A percentile compares a stretch with the other conserved stretches of the same genome.
Evolutionary conservation across 441 rosid species (phyloP).

Genomic region (Iberis amara): DNA sequence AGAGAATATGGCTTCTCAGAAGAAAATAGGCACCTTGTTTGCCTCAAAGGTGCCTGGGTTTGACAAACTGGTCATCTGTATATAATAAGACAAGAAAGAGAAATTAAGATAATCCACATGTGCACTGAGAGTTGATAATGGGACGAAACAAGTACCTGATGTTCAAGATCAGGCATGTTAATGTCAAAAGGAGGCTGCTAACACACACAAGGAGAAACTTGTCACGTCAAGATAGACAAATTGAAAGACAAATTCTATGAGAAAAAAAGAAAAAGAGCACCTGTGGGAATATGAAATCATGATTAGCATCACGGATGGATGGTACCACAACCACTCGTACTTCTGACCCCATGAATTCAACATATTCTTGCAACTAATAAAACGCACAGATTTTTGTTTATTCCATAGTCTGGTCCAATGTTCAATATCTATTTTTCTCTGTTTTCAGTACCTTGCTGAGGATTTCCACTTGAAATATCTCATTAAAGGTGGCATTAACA

Average conservation of each 20-base stretch:
- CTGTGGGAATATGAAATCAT: slow-evolving; percentile 96
- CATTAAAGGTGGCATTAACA: slow-evolving; percentile 50
- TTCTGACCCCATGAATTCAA: slow-evolving; percentile 67
- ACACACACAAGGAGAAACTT: slow-evolving; percentile 9
- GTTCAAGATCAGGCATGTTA: slow-evolving; percentile 38
- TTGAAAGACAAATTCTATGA: no score
- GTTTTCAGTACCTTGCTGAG: slow-evolving; percentile 49
- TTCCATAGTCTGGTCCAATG: slow-evolving; percentile 1
- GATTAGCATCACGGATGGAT: slow-evolving; percentile 85
- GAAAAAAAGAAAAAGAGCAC: slow-evolving; percentile 31
- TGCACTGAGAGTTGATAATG: background rate
- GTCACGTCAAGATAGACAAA: background rate
- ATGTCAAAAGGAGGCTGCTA: slow-evolving; percentile 80
- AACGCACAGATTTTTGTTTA: slow-evolving; percentile 6
- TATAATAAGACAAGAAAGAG: slow-evolving; percentile 13
- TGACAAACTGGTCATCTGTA: slow-evolving; percentile 61
- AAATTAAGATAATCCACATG: background rate
- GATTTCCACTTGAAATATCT: slow-evolving; percentile 59
- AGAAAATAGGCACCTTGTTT: slow-evolving; percentile 40
- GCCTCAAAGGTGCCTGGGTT: slow-evolving; percentile 86
- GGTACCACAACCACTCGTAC: slow-evolving; percentile 69
- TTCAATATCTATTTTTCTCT: slow-evolving; percentile 9
- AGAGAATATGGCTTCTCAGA: slow-evolving; percentile 2
- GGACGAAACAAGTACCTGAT: slow-evolving; percentile 49
- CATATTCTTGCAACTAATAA: slow-evolving; percentile 79